phyloP scores from a whole-genome alignment of 1,284 basidiomycete genomes.

The Tranzscheliella williamsii region DNA sequence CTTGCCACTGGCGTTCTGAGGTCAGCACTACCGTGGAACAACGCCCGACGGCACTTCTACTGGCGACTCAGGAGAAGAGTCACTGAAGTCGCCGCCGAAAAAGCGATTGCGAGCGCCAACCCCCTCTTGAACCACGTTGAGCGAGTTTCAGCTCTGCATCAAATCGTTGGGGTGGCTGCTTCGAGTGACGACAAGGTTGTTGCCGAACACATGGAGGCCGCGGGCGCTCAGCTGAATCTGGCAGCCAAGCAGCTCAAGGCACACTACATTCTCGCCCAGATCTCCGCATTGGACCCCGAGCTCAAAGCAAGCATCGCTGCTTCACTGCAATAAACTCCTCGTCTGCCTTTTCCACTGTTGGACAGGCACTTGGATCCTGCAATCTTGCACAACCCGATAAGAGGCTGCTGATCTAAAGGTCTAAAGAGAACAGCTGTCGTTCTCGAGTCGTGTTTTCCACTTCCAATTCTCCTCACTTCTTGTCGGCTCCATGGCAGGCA shows the following conservation, averaged over 20 bases:
- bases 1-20: conserved; percentile 88
- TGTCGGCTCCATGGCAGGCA: too few species aligned
- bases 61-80: conserved; percentile 78
- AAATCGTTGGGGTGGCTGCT: conserved; percentile 41
- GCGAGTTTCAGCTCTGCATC: conserved; percentile 43
- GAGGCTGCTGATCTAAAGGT: too few species aligned
- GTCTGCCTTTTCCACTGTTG: too few species aligned
- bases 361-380: too few species aligned
- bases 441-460: too few species aligned
- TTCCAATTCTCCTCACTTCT: too few species aligned
- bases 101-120: conserved; percentile 54
- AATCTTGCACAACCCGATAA: too few species aligned
- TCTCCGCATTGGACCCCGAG: conserved; percentile 53
- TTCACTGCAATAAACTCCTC: conserved; percentile 17
- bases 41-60: conserved; percentile 86
- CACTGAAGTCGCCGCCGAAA: conserved; percentile 45
- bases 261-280: conserved; percentile 47
- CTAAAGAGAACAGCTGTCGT: too few species aligned
- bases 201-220: conserved; percentile 51
- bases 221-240: conserved; percentile 29
- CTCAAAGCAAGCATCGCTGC: conserved; percentile 34
- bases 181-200: conserved; percentile 50
- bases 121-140: conserved; percentile 52
- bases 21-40: conserved; percentile 71
- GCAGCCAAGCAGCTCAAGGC: conserved; percentile 47